Percentiles rank a stretch among this genome's conserved stretches.
Conservation (phyloP, 176 grass and related monocot species). For the Triticum turgidum region DNA sequence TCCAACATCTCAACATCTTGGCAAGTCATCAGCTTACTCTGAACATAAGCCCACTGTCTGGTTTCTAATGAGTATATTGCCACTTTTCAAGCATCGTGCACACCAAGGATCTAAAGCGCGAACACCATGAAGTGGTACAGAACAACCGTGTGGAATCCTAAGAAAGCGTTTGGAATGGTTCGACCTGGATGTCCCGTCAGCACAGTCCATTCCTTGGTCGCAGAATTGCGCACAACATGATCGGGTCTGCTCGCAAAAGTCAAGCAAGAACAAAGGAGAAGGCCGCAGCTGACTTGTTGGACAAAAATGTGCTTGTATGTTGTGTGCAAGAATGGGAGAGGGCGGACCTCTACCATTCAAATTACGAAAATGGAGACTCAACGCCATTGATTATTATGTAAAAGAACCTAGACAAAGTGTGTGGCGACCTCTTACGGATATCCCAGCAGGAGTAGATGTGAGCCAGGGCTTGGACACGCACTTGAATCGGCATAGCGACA, state of each 20-base stretch:
- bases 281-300: neutral
- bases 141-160: neutral
- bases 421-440: no score
- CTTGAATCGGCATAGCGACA: no score
- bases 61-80: neutral
- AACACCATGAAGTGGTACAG: neutral
- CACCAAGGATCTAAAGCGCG: neutral
- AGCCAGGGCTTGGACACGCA: no score
- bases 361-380: no score
- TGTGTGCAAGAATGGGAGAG: neutral
- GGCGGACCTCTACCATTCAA: no score
- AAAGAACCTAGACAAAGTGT: neutral
- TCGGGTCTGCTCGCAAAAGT: neutral
- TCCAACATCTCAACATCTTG: no score
- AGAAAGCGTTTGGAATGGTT: neutral
- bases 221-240: neutral
- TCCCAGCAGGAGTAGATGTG: no score
- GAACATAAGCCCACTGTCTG: no score
- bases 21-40: no score
- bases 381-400: neutral
- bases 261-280: neutral
- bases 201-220: neutral
- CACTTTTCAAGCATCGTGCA: neutral
- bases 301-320: neutral
- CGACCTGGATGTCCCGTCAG: neutral